Conservation (phyloP, 352 stramenopile species). For the Hyaloperonospora brassicae region DNA sequence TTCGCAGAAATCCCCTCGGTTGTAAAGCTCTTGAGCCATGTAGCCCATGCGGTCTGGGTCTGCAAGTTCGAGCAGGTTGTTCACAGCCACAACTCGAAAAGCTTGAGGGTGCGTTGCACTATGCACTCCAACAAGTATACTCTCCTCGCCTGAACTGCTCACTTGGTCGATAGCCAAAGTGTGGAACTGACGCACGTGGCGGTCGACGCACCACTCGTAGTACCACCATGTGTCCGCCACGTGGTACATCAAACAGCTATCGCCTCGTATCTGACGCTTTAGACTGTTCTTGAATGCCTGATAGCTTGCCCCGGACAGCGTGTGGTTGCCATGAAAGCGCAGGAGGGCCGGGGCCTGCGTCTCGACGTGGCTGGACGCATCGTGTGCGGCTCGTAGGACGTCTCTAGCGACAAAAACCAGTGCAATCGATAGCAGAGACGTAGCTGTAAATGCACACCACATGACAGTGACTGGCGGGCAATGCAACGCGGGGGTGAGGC, state of each 20-base stretch:
- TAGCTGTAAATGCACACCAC: slow-evolving; percentile 6
- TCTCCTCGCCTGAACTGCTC: slow-evolving; percentile 16
- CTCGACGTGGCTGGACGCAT: slow-evolving; percentile 5
- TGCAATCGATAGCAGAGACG: slow-evolving; percentile 17
- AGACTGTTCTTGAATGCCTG: slow-evolving; percentile 65
- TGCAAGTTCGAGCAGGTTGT: slow-evolving; percentile 31
- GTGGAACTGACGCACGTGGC: slow-evolving; percentile 66
- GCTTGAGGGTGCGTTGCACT: slow-evolving; percentile 20
- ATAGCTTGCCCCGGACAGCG: slow-evolving; percentile 54
- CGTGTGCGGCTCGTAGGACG: slow-evolving; percentile 9
- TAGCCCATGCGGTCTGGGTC: slow-evolving; percentile 55
- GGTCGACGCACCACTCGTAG: slow-evolving; percentile 80
- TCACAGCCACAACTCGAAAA: slow-evolving; percentile 32
- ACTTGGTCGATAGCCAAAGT: slow-evolving; percentile 10
- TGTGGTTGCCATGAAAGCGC: slow-evolving; percentile 50
- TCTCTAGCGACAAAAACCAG: slow-evolving; percentile 7
- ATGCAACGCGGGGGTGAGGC: slow-evolving; percentile 4
- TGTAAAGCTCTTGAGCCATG: slow-evolving; percentile 46
- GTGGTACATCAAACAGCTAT: slow-evolving; percentile 56
- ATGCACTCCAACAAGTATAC: slow-evolving; percentile 42
- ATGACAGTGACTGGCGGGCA: neutral
- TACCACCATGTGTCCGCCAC: slow-evolving; percentile 63
- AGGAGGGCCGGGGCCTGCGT: slow-evolving; percentile 9
- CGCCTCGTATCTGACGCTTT: slow-evolving; percentile 40
- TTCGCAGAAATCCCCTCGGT: slow-evolving; percentile 34